Conservation (phyloP, 495 filamentous ascomycete genomes). For the Evansstolkia leycettana region DNA sequence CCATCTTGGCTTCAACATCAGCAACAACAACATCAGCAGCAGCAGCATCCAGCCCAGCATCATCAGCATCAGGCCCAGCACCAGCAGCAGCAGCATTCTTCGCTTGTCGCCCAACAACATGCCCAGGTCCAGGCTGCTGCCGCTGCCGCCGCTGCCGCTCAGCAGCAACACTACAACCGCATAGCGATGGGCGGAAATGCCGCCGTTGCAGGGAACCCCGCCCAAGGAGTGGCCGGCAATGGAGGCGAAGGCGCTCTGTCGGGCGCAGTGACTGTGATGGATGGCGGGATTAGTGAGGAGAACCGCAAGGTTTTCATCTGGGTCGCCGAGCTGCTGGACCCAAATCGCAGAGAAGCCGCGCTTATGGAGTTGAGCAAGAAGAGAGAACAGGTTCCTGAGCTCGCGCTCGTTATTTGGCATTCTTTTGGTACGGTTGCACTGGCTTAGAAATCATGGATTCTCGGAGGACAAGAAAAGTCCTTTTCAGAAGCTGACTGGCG, state of each 20-base stretch:
- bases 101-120: constrained; percentile 40
- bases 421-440: constrained; percentile 67
- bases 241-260: constrained; percentile 40
- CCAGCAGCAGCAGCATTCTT: constrained; percentile 28
- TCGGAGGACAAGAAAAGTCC: neutral
- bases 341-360: constrained; percentile 75
- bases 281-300: constrained; percentile 65
- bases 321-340: constrained; percentile 86
- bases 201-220: constrained; percentile 24
- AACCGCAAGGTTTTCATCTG: constrained; percentile 84
- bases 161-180: constrained; percentile 73
- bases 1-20: constrained; percentile 66
- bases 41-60: constrained; percentile 58
- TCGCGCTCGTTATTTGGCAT: constrained; percentile 96
- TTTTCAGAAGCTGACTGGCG: no score
- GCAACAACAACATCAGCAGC: constrained; percentile 42
- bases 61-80: constrained; percentile 33
- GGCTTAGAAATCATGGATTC: constrained; percentile 1
- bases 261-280: constrained; percentile 37
- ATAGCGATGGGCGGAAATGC: constrained; percentile 51
- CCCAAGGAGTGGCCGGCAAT: constrained; percentile 29
- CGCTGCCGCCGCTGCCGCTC: constrained; percentile 51
- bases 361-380: constrained; percentile 98
- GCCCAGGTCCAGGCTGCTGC: constrained; percentile 49
- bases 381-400: constrained; percentile 91